Evolutionary conservation across 139 green algal genomes (phyloP), one percentile per base, ranked within the genome.

Genomic region (Micromonas pusilla): DNA sequence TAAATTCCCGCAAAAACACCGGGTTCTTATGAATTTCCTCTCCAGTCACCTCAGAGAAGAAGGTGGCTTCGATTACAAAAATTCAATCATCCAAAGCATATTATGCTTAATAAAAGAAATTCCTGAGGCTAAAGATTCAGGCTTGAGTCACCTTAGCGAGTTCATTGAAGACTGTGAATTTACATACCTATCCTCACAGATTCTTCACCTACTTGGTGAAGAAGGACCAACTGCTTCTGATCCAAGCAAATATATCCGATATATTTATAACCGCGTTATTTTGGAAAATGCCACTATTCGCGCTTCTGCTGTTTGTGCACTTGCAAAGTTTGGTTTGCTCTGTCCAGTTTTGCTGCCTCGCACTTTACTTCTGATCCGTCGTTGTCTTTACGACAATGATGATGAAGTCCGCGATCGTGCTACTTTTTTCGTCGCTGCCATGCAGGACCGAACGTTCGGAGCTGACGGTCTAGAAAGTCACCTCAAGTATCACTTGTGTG

Each of bases 91-190:
- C 31, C 86, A 95, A 76, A 87, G 91, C 37, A 97, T 99, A 67
- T 86, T 99, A 28, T 89, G 87, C 60, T 85, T 99, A 32, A 96
- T 99, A 68, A 82, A 86, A 64, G 90, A 96, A 62, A 97, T 99
- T 72, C 93, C 96, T 19, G 95, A 98, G 26, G 90, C 96, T 67
- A 97, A 96, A 81, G 96, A 99, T 85, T 82, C 88, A n/a, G 95
- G 93, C 2, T 88, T 99, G 66, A 85, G 81, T 1, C 94, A 99
- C 86, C 85, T 99, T 65, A 97, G 91, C 66, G 95, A 99, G 88
- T 99, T 99, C 90, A 99, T 99, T 53, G 95, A 99, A 86, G 95
- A 99, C 85, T 99, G 95, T 85, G 95, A 99, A 84, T 99, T 99
- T 86, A 97, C 93, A 0, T 96, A 92, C 87, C 91, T 99, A 33